Evolutionary conservation across 2,329 filamentous ascomycete genomes (phyloP).

Genomic region (Aspergillus novoparasiticus): DNA sequence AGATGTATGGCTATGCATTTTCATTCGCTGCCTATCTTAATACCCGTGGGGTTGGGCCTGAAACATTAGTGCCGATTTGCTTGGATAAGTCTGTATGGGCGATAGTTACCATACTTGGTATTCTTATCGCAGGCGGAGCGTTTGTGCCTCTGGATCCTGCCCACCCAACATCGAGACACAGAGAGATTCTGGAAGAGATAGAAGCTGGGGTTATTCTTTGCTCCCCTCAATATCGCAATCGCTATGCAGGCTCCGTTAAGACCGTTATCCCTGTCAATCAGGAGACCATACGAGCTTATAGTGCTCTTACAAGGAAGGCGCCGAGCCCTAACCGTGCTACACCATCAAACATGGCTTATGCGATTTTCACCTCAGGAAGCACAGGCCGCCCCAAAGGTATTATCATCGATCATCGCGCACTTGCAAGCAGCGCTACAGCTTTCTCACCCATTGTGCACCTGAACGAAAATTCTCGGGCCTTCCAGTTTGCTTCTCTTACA

Average conservation of each 20-base stretch:
- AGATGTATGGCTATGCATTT: conserved; percentile 33
- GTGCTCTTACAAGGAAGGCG: conserved; percentile 17
- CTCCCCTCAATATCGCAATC: conserved; percentile 33
- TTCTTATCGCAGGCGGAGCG: conserved; percentile 38
- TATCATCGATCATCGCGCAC: conserved; percentile 37
- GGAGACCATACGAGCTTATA: conserved; percentile 33
- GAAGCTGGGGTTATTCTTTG: conserved; percentile 36
- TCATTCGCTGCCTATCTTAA: conserved; percentile 34
- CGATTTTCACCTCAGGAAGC: conserved; percentile 41
- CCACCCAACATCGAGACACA: conserved; percentile 37
- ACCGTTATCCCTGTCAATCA: conserved; percentile 37
- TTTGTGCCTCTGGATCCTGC: conserved; percentile 39
- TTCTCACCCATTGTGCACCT: conserved; percentile 31
- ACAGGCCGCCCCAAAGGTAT: conserved; percentile 43
- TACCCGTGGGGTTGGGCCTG: conserved; percentile 35
- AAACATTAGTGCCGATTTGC: conserved; percentile 36
- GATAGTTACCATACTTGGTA: conserved; percentile 35
- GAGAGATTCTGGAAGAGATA: conserved; percentile 35
- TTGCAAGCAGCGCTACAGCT: conserved; percentile 35
- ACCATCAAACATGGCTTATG: conserved; percentile 35
- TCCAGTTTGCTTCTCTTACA: conserved; percentile 51
- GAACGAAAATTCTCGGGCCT: conserved; percentile 30
- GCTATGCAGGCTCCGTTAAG: conserved; percentile 32
- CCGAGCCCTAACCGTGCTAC: conserved; percentile 10
- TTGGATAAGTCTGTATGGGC: conserved; percentile 40